A percentile compares a stretch with the other conserved stretches of the same genome.
These are phyloP conservation scores for Nymphaea thermarum DNA, from an alignment of 164 flowering plant species.

Conservation along the genomic window DNA sequence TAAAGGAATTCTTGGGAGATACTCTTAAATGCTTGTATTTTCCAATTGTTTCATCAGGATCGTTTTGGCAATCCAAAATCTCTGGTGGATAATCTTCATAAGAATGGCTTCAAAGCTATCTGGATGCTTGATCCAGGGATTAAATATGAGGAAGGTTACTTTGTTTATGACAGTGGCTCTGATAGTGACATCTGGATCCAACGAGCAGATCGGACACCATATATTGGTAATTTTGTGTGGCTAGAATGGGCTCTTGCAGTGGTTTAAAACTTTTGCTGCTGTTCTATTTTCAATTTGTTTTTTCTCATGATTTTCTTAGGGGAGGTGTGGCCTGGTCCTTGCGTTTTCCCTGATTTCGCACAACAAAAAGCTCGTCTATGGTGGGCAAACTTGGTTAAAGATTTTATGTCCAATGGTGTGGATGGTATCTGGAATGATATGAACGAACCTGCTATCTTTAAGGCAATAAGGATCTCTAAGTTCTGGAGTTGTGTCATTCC, in stretches of 20 bases:
- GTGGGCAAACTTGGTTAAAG: constrained; percentile 89
- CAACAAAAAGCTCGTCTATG: constrained; percentile 72
- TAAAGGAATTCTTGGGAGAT: not conserved
- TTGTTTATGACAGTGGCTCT: constrained; percentile 77
- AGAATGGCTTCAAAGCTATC: constrained; percentile 77
- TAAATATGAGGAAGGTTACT: constrained; percentile 71
- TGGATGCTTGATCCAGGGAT: constrained; percentile 99
- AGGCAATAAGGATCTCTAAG: constrained; percentile 25
- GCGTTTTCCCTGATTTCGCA: constrained; percentile 93
- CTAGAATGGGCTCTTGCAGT: not conserved
- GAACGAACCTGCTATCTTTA: constrained; percentile 96
- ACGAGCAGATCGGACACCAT: constrained; percentile 65
- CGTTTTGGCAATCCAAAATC: constrained; percentile 64
- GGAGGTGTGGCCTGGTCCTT: constrained; percentile 94
- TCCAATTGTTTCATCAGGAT: constrained; percentile 26
- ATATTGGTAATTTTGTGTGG: constrained; percentile 35
- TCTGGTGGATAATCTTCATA: constrained; percentile 56
- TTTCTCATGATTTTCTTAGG: constrained; percentile 27
- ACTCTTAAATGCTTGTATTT: not conserved
- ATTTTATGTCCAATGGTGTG: constrained; percentile 74
- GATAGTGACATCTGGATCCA: constrained; percentile 61
- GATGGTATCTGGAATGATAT: constrained; percentile 99
- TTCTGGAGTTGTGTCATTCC: not conserved
- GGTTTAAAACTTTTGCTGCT: not conserved
- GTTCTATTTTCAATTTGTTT: too few species aligned